A percentile compares a stretch with the other conserved stretches of the same genome.
Evolutionary conservation across 2,329 filamentous ascomycete genomes (phyloP).

Genomic region (Aspergillus quadrilineatus): DNA sequence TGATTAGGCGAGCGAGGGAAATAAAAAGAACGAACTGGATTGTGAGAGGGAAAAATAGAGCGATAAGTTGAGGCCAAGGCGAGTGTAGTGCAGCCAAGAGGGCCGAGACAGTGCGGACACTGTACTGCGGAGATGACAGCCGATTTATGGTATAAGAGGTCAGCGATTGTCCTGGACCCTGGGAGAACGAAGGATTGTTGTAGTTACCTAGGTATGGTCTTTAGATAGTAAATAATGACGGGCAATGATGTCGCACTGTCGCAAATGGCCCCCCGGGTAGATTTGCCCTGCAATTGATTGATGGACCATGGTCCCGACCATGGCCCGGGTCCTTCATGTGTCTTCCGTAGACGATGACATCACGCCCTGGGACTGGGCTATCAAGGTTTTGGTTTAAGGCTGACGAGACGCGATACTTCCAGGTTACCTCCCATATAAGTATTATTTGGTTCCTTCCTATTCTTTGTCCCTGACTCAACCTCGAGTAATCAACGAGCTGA

Average conservation of each 20-base stretch:
- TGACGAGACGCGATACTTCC: not conserved
- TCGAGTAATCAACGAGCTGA: not conserved
- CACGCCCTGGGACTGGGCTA: not conserved
- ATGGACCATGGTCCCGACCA: too few relatives aligned
- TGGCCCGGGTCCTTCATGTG: slow-evolving; percentile 1
- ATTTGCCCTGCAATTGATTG: not conserved
- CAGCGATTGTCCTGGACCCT: not conserved
- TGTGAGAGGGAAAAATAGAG: not conserved
- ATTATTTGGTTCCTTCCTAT: not conserved
- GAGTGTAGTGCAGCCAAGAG: slow-evolving; percentile 1
- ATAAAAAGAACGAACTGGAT: not conserved
- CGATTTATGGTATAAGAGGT: not conserved
- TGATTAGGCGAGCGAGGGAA: not conserved
- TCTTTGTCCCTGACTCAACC: not conserved
- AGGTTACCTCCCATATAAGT: slow-evolving; percentile 2
- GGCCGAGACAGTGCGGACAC: not conserved
- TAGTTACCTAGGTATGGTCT: not conserved
- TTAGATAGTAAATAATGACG: not conserved
- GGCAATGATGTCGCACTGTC: not conserved
- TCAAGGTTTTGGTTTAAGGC: not conserved
- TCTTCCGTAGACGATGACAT: not conserved
- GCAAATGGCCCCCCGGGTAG: too few relatives aligned
- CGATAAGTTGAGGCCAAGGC: not conserved
- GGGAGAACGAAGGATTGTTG: not conserved
- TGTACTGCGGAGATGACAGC: slow-evolving; percentile 1